Evolutionary conservation across 345 rosid species (phyloP).

Genomic region (Alliaria petiolata): DNA sequence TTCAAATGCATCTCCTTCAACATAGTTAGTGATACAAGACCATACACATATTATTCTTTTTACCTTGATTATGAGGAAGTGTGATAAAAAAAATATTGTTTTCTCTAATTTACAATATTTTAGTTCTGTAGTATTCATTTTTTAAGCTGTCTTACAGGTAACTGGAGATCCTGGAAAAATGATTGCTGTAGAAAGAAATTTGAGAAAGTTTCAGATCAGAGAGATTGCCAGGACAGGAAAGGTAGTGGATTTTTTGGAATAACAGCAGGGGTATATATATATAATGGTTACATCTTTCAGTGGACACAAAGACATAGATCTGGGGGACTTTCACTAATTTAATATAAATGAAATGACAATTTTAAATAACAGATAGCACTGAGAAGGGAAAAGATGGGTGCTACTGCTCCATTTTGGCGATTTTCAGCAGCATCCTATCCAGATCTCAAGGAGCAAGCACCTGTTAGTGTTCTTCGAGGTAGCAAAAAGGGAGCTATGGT

Average conservation of each 20-base stretch:
- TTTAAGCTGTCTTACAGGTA: slow-evolving; percentile 43
- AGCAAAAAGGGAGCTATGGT: slow-evolving; percentile 38
- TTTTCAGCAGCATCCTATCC: slow-evolving; percentile 98
- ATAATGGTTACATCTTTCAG: slow-evolving; percentile 3
- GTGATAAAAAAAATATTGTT: neutral
- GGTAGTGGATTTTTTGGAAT: slow-evolving; percentile 33
- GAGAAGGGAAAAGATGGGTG: slow-evolving; percentile 92
- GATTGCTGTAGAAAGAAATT: slow-evolving; percentile 80
- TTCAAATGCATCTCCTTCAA: no score
- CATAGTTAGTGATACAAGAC: neutral
- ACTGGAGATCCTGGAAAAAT: slow-evolving; percentile 99
- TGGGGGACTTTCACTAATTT: slow-evolving; percentile 4
- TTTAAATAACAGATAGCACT: slow-evolving; percentile 64
- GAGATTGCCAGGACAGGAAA: slow-evolving; percentile 83
- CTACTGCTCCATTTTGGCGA: slow-evolving; percentile 93
- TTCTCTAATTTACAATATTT: neutral
- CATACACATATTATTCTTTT: neutral
- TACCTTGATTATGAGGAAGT: neutral
- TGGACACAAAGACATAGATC: slow-evolving; percentile 8
- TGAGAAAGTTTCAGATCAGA: slow-evolving; percentile 84
- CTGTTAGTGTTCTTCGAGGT: slow-evolving; percentile 42
- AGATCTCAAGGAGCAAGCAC: slow-evolving; percentile 55
- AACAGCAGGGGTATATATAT: no score
- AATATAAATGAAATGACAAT: neutral
- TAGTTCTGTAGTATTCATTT: neutral